Evolutionary conservation across 768 basidiomycete genomes (phyloP).

Genomic region (Aureoboletus auriporus): DNA sequence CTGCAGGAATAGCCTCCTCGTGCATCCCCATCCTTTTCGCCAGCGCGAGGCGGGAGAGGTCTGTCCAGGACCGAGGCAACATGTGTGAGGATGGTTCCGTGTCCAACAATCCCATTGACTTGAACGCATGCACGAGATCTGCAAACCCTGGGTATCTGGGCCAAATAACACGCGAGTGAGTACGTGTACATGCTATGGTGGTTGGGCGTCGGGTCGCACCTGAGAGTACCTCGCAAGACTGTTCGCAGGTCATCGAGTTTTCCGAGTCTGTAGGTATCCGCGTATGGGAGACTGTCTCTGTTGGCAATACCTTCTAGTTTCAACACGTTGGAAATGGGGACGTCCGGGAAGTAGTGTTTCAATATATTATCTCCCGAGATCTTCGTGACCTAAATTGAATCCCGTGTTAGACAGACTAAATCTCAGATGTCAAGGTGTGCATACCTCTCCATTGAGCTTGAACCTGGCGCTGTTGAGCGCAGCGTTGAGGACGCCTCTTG

Average conservation of each 20-base stretch:
- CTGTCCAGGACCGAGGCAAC: slow-evolving; percentile 27
- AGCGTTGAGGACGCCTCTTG: slow-evolving; percentile 79
- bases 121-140: slow-evolving; percentile 68
- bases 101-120: slow-evolving; percentile 64
- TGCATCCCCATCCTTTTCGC: slow-evolving; percentile 21
- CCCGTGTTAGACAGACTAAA: neutral
- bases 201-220: slow-evolving; percentile 37
- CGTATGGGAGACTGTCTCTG: slow-evolving; percentile 73
- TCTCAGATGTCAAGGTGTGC: slow-evolving; percentile 8
- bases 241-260: slow-evolving; percentile 45
- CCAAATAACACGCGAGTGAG: neutral
- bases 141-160: slow-evolving; percentile 83
- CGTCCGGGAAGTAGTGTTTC: slow-evolving; percentile 52
- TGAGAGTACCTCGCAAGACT: slow-evolving; percentile 79
- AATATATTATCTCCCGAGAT: slow-evolving; percentile 56
- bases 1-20: slow-evolving; percentile 19
- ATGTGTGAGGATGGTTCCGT: slow-evolving; percentile 13
- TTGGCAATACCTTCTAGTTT: slow-evolving; percentile 84
- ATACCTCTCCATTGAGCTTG: slow-evolving; percentile 54
- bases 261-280: slow-evolving; percentile 57
- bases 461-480: slow-evolving; percentile 71
- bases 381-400: slow-evolving; percentile 35
- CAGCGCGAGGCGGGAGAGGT: slow-evolving; percentile 35
- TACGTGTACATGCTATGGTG: neutral
- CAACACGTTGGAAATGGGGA: slow-evolving; percentile 61